These are phyloP conservation scores for Astragalus glycyphyllos DNA, from an alignment of 306 rosid species.

Conservation along the genomic window DNA sequence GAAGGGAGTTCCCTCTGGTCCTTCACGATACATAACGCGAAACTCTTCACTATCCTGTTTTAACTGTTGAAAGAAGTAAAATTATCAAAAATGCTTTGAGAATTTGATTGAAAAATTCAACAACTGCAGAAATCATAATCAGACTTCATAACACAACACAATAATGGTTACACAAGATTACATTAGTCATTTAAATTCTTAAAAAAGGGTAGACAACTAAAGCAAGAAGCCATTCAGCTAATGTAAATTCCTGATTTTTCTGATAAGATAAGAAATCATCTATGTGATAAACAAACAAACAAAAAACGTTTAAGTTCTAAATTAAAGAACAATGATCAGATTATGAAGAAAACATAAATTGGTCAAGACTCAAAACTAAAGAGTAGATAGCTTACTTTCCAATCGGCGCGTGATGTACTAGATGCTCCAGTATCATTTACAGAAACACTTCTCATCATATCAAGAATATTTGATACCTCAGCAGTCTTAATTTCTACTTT, in stretches of 20 bases:
- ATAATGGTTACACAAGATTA: slow-evolving; percentile 4
- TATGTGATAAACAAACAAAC: slow-evolving; percentile 4
- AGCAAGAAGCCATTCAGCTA: slow-evolving; percentile 2
- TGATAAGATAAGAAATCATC: slow-evolving; percentile 1
- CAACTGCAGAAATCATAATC: slow-evolving; percentile 24
- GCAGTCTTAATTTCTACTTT: slow-evolving; percentile 63
- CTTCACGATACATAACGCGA: slow-evolving; percentile 96
- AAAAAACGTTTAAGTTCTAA: no score
- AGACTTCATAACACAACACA: slow-evolving; percentile 31
- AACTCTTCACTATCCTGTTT: slow-evolving; percentile 92
- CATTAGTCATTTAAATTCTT: slow-evolving; percentile 24
- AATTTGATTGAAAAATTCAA: slow-evolving; percentile 12
- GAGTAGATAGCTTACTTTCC: slow-evolving; percentile 76
- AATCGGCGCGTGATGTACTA: slow-evolving; percentile 59
- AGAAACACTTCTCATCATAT: slow-evolving; percentile 86
- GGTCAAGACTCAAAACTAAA: slow-evolving; percentile 24
- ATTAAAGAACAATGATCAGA: not conserved
- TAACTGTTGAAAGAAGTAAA: slow-evolving; percentile 62
- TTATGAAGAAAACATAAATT: not conserved
- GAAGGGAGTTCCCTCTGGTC: slow-evolving; percentile 82
- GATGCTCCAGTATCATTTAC: slow-evolving; percentile 41
- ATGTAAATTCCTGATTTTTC: slow-evolving; percentile 17
- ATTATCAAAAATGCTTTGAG: not conserved
- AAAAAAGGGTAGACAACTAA: slow-evolving; percentile 26
- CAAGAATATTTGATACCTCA: slow-evolving; percentile 75